Evolutionary conservation across 75 land plant genomes (phyloP), one percentile per base, ranked within the genome.

Genomic region (Sequoia sempervirens): DNA sequence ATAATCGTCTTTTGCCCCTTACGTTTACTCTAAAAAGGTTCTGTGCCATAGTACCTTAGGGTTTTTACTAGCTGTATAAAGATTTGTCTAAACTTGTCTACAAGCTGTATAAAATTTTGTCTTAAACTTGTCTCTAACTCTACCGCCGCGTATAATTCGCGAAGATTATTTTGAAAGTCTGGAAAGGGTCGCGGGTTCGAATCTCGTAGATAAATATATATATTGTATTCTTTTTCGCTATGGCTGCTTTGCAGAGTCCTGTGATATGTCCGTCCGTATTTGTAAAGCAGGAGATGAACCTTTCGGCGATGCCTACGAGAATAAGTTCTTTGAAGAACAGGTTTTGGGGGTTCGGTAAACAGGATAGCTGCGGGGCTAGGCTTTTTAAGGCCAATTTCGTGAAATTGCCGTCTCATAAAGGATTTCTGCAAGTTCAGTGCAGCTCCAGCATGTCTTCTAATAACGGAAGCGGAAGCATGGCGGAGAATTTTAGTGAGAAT

Each of bases 381-480:
- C 32, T 75, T 40, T 82, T 73, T 53, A 40, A 46, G 36, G 69
- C 75, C 12, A 37, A n/a, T 69, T 15, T 85, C 34, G 9, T 83
- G 83, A 81, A 23, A 53, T 80, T 38, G 38, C 66, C 30, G 1
- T 56, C 37, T 66, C 10, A 38, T 23, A 78, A 52, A 9, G 87
- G 38, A 41, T 28, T 47, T 74, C 79, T 32, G 34, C 56, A 61
- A 20, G 52, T 90, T 56, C 81, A 53, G 12, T 89, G 93, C 86
- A 88, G 85, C 69, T 93, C 86, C 72, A 93, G 94, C 82, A 91
- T 91, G 50, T 93, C 96, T 17, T 93, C 93, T 13, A 75, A 90
- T 81, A 92, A 92, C 81, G 96, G 95, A 5, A 93, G 92, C 86
- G 96, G 95, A 2, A 93, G 92, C 86, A 92, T 54, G 82, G 95